Evolutionary conservation across 345 rosid genomes (phyloP), one percentile per base, ranked within the genome.

Genomic region (Orychophragmus violaceus): DNA sequence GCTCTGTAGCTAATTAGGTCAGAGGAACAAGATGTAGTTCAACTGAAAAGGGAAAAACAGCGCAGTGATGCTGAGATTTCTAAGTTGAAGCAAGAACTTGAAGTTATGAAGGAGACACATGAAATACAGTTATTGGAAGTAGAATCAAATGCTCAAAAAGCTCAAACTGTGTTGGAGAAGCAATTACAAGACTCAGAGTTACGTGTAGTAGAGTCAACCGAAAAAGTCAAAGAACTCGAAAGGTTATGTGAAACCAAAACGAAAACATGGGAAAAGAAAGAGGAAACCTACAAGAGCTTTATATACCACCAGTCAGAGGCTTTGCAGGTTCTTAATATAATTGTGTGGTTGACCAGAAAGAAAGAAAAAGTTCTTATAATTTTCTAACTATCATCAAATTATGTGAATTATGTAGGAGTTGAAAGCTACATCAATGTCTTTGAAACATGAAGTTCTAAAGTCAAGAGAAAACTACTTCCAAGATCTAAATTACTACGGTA

Each of bases 211-310:
- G 86, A 78, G 57, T 83, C 89, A 42, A 80, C 79, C 44, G 78
- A 75, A 62, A 82, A 77, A 73, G 83, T 72, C 70, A 74, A 81
- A 72, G 88, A 92, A 62, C 84, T 89, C 10, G 88, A 92, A 62
- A 82, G 84, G 14, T 81, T 79, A 62, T 72, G 82, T 64, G 84
- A 84, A 67, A 76, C 86, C 13, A 83, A 89, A 79, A 76, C 71
- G 35, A 78, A 62, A 66, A 80, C 78, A 70, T 92, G 93, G 96
- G 87, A 77, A 68, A 79, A 77, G 74, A 87, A 81, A 63, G 98
- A 89, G 59, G 44, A 51, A 25, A 68, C 77, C 33, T 92, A 79
- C 70, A 76, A 61, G 69, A 74, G 74, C 49, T 83, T 89, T 53
- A 65, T 92, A 74, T 30, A 82, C 74, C 57, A 63, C 62, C 90